Base-by-base conservation (phyloP, 1,139 yeast genomes). In the Zhuliangozyma blackwelliae region DNA sequence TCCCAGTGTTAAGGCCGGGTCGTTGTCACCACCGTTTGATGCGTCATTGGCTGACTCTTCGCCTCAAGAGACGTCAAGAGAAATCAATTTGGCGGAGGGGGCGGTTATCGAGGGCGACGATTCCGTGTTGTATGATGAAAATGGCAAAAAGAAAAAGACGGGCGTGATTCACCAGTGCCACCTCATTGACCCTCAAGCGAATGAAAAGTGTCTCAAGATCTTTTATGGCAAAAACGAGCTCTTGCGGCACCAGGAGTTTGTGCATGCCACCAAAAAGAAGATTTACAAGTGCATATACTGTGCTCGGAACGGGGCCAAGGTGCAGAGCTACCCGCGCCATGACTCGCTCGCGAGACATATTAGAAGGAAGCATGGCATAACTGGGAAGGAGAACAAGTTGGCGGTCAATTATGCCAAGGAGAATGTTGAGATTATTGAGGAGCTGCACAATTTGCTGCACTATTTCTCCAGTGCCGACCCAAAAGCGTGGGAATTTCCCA, bases 361-460 rank as follows among this genome's bases (percentile, higher is more conserved):
- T 7, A 52, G 75, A 35, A 54, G 75, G 35, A 68, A 68, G 41
- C 76, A 70, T 48, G 72, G 72, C 1, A 61, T 70, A 12, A 66
- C 72, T 0, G 76, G 75, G 1, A 65, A 65, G 36, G 76, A 69
- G 37, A 69, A 68, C 47, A 69, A 68, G 40, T 53, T 63, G 54
- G 75, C 75, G 0, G 74, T 70, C n/a, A 62, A 64, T 41, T 65
- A 66, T 45, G 76, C 75, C n/a, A 68, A 67, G 46, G 70, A 64
- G 31, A 60, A 68, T 41, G 72, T 67, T 3, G 69, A 63, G 35
- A 52, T 64, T 6, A 57, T 67, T 21, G 72, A 66, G 34, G 70
- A 66, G 37, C 44, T 47, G 8, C 32, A 31, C 4, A 47, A 38
- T 27, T 26, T 38, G 28, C 29, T 42, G 23, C 23, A 22, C 23